Evolutionary conservation across 2,329 filamentous ascomycete species (phyloP), one percentile per base, ranked within the genome.

Genomic region (Aspergillus pseudoviridinutans): DNA sequence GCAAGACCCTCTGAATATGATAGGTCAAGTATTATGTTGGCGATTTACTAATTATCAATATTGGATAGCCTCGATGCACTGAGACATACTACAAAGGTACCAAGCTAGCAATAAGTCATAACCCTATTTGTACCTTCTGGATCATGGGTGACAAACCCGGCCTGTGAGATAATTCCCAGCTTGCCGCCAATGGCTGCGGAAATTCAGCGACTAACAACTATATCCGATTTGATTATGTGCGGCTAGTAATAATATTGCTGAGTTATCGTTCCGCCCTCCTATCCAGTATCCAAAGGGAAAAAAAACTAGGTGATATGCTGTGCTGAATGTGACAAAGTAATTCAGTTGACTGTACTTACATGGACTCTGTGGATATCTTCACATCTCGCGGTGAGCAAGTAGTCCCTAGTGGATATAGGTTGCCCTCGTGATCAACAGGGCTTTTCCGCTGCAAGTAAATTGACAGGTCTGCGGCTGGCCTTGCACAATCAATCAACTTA

Each of bases 131-230:
- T 38, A 38, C 32, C 14, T 17, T 38, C 3, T 10, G 10, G 28
- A 29, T 29, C 28, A 46, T 46, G 42, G 22, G 27, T 25, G 24
- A 47, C 42, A 46, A 8, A 47, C 6, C 44, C 50, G 27, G 44
- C 56, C 58, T 52, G 41, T 56, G 24, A 58, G 49, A 50, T 51
- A 60, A 63, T 65, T 57, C 53, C 53, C 49, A 46, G 44, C 51
- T 63, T 64, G 59, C 61, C 61, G 63, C 63, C 60, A 58, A 61
- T 63, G 53, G 61, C 60, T 51, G 28, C 25, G 41, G 46, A 66
- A 60, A 64, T 51, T 56, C 49, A 51, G 32, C 32, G 32, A n/a
- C 32, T 38, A 2, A 14, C 6, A 17, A 38, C 14, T 38, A 7
- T 32, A 32, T 17, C 32, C 32, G 32, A 17, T 38, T 38, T 5